Percentiles rank a stretch among this genome's conserved stretches.
Evolutionary conservation across 1,284 basidiomycete genomes (phyloP).

Genomic region (Uromyces viciae-fabae): DNA sequence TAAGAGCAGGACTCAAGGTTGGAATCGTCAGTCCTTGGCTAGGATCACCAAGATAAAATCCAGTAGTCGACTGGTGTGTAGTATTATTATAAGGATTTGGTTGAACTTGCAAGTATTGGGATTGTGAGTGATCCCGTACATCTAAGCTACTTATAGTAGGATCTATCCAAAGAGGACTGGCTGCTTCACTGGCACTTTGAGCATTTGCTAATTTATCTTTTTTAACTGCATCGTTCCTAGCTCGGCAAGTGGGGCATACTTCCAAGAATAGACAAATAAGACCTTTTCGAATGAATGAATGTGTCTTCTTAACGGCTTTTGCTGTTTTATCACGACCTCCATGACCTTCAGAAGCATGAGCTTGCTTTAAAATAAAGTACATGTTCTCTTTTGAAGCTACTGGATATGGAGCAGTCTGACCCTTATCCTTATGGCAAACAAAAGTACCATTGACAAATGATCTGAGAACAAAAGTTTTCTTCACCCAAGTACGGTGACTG

Average conservation of each 20-base stretch:
- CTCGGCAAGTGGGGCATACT: conserved; percentile 37
- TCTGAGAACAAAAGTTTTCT: conserved; percentile 37
- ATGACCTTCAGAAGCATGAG: conserved; percentile 42
- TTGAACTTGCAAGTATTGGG: neutral
- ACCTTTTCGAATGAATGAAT: conserved; percentile 44
- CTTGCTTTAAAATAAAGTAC: conserved; percentile 43
- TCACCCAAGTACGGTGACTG: conserved; percentile 43
- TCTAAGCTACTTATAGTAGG: neutral
- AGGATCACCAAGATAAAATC: neutral
- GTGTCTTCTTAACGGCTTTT: conserved; percentile 42
- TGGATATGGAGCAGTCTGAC: conserved; percentile 23
- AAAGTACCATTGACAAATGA: conserved; percentile 18
- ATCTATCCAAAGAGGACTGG: neutral
- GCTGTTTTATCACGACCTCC: conserved; percentile 44
- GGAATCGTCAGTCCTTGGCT: neutral
- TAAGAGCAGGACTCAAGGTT: neutral
- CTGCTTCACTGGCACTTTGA: neutral
- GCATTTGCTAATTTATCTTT: conserved; percentile 33
- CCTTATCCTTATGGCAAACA: conserved; percentile 44
- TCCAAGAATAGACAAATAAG: conserved; percentile 44
- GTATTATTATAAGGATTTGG: conserved; percentile 1
- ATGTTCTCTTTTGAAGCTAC: conserved; percentile 41
- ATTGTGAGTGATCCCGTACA: neutral
- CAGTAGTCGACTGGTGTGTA: neutral
- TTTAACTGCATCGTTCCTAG: conserved; percentile 37